Evolutionary conservation across 768 basidiomycete species (phyloP), one percentile per base, ranked within the genome.

Genomic region (Rhodotorula diobovata): DNA sequence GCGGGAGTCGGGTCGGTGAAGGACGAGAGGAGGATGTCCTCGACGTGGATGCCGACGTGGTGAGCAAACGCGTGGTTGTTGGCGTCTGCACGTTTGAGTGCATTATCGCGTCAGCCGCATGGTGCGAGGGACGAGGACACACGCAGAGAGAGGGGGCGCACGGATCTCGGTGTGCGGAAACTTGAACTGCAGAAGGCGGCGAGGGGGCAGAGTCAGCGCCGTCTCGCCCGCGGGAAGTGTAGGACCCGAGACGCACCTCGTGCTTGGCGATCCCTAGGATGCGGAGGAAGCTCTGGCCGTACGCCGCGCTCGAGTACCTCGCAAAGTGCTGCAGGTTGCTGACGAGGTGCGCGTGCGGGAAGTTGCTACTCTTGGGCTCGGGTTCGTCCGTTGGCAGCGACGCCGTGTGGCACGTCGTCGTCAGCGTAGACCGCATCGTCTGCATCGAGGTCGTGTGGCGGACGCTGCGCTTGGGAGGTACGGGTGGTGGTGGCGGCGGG

Each of bases 1-100:
- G 30, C 69, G 8, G 79, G 73, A 5, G 75, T 61, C 1, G 78
- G 72, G 37, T 82, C 81, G 35, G 78, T 77, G 67, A 79, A 81
- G 9, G 80, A 81, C 12, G 79, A 79, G 23, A 82, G 77, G 18
- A 81, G 65, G 30, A 82, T 63, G 61, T 76, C 76, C 41, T 81
- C 80, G 53, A 81, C 79, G 34, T 79, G 77, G 18, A 82, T 76
- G 28, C 79, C 79, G 60, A 80, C 80, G 70, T 82, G 81, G 66
- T 80, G 79, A 30, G 81, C 80, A 72, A 78, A 77, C 4, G 76
- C 70, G 60, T 76, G 71, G 56, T 77, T 70, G 67, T 76, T 76
- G 65, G 74, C 70, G 41, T 71, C 68, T 69, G 54, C 53, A 32
- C 30, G 18, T 3, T n/a, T n/a, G n/a, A n/a, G n/a, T n/a, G n/a